These are phyloP conservation scores for Colletotrichum chrysophilum DNA, from an alignment of 2,329 filamentous ascomycete species.

Conservation along the genomic window DNA sequence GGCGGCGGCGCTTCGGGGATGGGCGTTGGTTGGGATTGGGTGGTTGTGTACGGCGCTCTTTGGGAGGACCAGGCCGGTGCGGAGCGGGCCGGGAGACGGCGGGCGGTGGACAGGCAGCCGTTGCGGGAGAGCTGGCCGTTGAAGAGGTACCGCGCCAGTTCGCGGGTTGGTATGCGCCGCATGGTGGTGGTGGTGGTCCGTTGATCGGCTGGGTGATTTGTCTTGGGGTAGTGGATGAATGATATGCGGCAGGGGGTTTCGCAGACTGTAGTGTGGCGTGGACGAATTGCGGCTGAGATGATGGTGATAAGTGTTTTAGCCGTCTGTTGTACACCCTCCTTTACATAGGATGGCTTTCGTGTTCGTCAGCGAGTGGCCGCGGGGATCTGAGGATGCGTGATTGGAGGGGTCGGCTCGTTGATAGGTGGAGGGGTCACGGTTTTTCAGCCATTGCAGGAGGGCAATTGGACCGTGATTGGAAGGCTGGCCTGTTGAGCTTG, in stretches of 20 bases:
- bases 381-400: neutral
- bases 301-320: neutral
- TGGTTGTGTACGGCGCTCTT: constrained; percentile 20
- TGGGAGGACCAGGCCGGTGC: neutral
- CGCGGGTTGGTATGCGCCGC: constrained; percentile 46
- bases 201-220: neutral
- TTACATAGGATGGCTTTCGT: neutral
- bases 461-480: neutral
- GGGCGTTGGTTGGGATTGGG: constrained; percentile 29
- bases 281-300: neutral
- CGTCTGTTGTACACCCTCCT: constrained; percentile 5
- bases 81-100: constrained; percentile 14
- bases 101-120: constrained; percentile 42
- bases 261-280: neutral
- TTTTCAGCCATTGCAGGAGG: neutral
- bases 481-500: neutral
- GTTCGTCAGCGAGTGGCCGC: constrained; percentile 1
- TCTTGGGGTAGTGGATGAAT: neutral
- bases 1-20: constrained; percentile 18
- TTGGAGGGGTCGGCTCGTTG: neutral
- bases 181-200: constrained; percentile 33
- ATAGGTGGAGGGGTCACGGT: neutral
- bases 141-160: constrained; percentile 55
- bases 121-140: constrained; percentile 45
- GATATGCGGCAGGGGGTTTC: neutral